Base-by-base conservation (phyloP, 306 rosid genomes). In the Casuarina glauca region DNA sequence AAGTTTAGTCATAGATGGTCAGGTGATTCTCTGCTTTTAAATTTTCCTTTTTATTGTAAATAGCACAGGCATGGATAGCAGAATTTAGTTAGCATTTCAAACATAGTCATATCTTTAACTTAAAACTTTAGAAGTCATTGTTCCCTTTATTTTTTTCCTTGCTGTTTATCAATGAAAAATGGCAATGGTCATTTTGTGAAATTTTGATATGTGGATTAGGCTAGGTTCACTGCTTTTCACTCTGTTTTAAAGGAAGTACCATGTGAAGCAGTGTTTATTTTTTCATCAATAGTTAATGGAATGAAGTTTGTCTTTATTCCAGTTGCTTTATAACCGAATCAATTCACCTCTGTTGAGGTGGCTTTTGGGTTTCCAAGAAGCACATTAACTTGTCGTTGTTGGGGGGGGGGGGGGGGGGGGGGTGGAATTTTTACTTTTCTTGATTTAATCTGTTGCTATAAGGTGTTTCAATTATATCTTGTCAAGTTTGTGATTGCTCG, bases 21-120 rank as follows among this genome's bases (percentile, higher is more conserved):
- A 72, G 98, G 97, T 93, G 72, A 74, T 78, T 77, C 73, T 51
- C 55, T 78, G 86, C 45, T 71, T 77, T 76, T 39, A 70, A 69
- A 61, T 61, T 16, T 73, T 72, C 52, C 32, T 72, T 62, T 6
- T 11, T 42, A 61, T 61, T 3, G 35, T 61, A 61, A 43, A 60
- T 57, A 20, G 43, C 48, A 69, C 57, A 32, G 6, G 44, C 6
- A 49, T 26, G 60, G 50, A 61, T 8, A 11, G 12, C 4, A 6
- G 46, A 53, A 48, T 15, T 60, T 61, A 36, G 26, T 72, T 81
- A 71, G 35, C 44, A 36, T 42, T 41, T 32, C 11, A 39, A 3
- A 45, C 49, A 66, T 6, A 39, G 49, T 4, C 48, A 41, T 48
- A 41, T 41, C 32, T 10, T 5, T 15, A 66, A 17, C 32, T 0